These are phyloP conservation scores for Chlorella sp. DNA, from an alignment of 139 green algal genomes.

Conservation along the genomic window DNA sequence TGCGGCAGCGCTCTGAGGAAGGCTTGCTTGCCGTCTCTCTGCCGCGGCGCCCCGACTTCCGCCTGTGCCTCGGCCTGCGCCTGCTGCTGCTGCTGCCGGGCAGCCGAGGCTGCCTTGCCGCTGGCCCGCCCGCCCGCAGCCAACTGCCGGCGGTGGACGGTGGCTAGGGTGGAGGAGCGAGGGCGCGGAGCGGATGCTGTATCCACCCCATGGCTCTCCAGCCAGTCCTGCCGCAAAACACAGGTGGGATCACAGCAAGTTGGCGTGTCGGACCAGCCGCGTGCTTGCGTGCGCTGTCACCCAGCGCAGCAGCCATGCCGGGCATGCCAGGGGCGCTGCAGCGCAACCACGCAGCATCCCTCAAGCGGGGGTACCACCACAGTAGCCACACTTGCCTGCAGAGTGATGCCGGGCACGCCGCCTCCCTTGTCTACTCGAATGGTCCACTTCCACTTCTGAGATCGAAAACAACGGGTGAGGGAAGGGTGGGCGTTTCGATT, in stretches of 20 bases:
- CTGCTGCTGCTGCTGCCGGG: background rate
- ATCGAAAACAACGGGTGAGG: too few species aligned
- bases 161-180: background rate
- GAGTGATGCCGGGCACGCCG: slow-evolving; percentile 63
- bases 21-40: slow-evolving; percentile 74
- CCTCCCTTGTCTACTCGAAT: slow-evolving; percentile 66
- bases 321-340: too few species aligned
- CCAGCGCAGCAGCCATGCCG: too few species aligned
- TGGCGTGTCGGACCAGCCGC: too few species aligned
- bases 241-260: background rate
- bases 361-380: too few species aligned
- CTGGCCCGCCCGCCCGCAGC: background rate
- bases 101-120: background rate
- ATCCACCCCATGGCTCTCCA: slow-evolving; percentile 77
- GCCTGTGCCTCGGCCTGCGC: background rate
- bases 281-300: background rate
- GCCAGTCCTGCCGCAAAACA: slow-evolving; percentile 65
- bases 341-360: too few species aligned
- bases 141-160: background rate
- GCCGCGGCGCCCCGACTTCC: background rate
- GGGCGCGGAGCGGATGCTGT: slow-evolving; percentile 29
- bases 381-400: slow-evolving; percentile 39
- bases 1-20: slow-evolving; percentile 76
- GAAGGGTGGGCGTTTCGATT: too few species aligned
- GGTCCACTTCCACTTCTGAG: slow-evolving; percentile 92